A percentile compares a stretch with the other conserved stretches of the same genome.
Evolutionary conservation across 2,329 filamentous ascomycete genomes (phyloP).

Genomic region (Neoscytalidium dimidiatum): DNA sequence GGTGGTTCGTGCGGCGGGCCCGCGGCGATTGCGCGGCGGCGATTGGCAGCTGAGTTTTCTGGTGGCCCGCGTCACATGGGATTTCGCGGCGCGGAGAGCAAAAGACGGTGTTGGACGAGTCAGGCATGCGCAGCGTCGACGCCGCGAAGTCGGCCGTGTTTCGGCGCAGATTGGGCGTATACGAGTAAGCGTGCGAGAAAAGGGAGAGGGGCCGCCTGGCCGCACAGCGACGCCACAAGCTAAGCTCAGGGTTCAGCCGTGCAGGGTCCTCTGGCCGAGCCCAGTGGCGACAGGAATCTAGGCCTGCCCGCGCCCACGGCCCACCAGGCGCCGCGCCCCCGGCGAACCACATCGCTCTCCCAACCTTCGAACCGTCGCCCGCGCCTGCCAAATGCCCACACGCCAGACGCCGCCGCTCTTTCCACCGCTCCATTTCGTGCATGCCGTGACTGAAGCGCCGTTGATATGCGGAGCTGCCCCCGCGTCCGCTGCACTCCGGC

Average conservation of each 20-base stretch:
- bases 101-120: constrained; percentile 15
- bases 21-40: not conserved
- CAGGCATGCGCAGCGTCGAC: not conserved
- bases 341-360: not conserved
- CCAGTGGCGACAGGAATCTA: constrained; percentile 11
- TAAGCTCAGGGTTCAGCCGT: constrained; percentile 9
- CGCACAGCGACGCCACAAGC: not conserved
- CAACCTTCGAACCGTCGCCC: not conserved
- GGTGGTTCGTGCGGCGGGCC: not conserved
- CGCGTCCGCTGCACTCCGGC: not conserved
- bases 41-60: constrained; percentile 14
- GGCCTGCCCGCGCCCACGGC: constrained; percentile 6
- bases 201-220: not conserved
- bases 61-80: constrained; percentile 16
- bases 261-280: constrained; percentile 5
- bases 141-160: constrained; percentile 3
- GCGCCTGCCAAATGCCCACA: not conserved
- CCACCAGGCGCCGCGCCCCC: not conserved
- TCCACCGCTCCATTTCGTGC: not conserved
- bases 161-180: not conserved
- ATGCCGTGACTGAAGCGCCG: not conserved
- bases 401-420: not conserved
- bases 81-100: not conserved
- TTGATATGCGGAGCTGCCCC: not conserved
- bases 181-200: not conserved